phyloP scores from a whole-genome alignment of 139 green algal genomes.

The Haematococcus lacustris region DNA sequence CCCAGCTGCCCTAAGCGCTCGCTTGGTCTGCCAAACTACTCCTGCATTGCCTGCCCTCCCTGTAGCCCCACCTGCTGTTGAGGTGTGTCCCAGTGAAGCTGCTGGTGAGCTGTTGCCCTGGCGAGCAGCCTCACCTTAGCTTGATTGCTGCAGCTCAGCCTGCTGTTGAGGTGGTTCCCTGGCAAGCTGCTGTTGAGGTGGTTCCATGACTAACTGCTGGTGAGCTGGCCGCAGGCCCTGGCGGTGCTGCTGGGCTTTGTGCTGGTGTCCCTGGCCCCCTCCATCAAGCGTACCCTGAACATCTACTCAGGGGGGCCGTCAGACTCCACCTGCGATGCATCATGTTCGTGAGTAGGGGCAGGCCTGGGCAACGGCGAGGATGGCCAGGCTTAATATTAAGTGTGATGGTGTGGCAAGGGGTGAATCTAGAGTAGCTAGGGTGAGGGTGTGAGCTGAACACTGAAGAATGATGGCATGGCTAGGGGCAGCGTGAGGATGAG shows the following conservation, averaged over 20 bases:
- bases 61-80: background rate
- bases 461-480: no score
- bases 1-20: no score
- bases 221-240: background rate
- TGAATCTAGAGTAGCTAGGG: no score
- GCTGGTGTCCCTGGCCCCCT: conserved; percentile 29
- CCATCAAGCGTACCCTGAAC: conserved; percentile 18
- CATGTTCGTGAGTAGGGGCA: conserved; percentile 15
- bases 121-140: background rate
- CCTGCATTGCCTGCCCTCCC: background rate
- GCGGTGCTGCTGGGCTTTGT: conserved; percentile 31
- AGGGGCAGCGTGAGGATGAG: no score
- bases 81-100: no score
- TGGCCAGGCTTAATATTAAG: no score
- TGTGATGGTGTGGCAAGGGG: no score
- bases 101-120: background rate
- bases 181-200: background rate
- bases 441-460: no score
- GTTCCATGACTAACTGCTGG: background rate
- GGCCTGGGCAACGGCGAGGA: no score
- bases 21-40: no score
- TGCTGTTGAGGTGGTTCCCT: no score
- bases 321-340: background rate
- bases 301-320: background rate
- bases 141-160: no score